Percentiles rank a stretch among this genome's conserved stretches.
phyloP scores from a whole-genome alignment of 805 yeast species.

The Wickerhamomyces kurtzmanii region DNA sequence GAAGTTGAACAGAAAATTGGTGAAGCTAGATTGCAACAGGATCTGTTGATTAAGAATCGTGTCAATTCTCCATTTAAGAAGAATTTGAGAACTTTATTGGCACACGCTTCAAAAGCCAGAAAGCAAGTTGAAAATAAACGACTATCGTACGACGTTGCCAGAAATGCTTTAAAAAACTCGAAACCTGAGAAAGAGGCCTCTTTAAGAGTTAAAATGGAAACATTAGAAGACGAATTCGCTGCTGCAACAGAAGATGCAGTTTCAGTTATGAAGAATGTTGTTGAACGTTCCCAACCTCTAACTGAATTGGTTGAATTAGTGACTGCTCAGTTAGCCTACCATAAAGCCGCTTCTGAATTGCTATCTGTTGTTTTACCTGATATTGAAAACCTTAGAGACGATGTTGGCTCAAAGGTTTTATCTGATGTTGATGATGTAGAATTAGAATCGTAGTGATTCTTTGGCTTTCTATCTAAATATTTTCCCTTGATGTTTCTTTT shows the following conservation, averaged over 20 bases:
- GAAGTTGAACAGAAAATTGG: constrained; percentile 68
- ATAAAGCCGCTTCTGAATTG: constrained; percentile 62
- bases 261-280: constrained; percentile 69
- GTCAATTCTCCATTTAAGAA: constrained; percentile 60
- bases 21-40: constrained; percentile 76
- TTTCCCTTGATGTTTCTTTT: too few species aligned
- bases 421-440: constrained; percentile 16
- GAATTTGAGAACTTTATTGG: constrained; percentile 49
- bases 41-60: constrained; percentile 56
- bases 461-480: too few species aligned
- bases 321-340: constrained; percentile 74
- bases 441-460: too few species aligned
- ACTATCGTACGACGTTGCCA: constrained; percentile 69
- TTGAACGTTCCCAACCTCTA: constrained; percentile 60
- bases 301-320: constrained; percentile 59
- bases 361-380: constrained; percentile 57
- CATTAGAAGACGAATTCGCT: constrained; percentile 83
- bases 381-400: constrained; percentile 50
- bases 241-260: constrained; percentile 86
- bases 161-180: constrained; percentile 40
- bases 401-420: constrained; percentile 22
- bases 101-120: constrained; percentile 59
- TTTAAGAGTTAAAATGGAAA: constrained; percentile 67
- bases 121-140: constrained; percentile 70
- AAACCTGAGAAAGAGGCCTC: constrained; percentile 62